Percentiles rank a stretch among this genome's conserved stretches.
phyloP scores from a whole-genome alignment of 495 filamentous ascomycete genomes.

The Neurospora sp. region DNA sequence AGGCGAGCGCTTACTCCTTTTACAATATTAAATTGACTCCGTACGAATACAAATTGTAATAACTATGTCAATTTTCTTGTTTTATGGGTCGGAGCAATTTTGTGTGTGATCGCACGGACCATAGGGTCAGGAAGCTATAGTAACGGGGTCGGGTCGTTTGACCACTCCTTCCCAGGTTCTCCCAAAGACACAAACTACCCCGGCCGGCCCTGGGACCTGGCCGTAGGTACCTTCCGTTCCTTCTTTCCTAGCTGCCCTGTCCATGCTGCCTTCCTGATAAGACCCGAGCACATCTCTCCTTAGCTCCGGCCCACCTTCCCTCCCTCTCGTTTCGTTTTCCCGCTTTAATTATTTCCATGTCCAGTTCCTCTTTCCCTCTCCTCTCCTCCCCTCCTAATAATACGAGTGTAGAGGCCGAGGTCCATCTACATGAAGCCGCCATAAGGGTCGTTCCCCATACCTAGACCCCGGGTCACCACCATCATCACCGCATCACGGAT shows the following conservation, averaged over 20 bases:
- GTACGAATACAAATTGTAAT: no score
- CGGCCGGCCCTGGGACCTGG: background rate
- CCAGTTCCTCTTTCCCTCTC: background rate
- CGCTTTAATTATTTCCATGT: background rate
- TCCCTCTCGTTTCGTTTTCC: background rate
- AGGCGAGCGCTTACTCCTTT: no score
- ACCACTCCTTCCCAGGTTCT: background rate
- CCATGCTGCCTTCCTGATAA: background rate
- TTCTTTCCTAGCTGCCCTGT: background rate
- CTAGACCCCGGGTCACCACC: slow-evolving; percentile 10
- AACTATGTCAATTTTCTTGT: no score
- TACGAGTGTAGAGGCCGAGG: slow-evolving; percentile 7
- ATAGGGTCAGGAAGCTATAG: no score
- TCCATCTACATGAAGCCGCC: slow-evolving; percentile 16
- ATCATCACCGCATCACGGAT: background rate
- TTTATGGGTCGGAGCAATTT: no score
- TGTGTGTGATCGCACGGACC: no score
- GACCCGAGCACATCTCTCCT: background rate
- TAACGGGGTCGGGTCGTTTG: no score
- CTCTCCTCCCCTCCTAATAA: slow-evolving; percentile 2
- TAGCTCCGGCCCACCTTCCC: background rate
- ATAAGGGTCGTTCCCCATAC: slow-evolving; percentile 8
- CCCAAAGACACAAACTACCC: background rate
- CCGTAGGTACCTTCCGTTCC: background rate
- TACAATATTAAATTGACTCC: no score